Conservation (phyloP, 345 rosid species). For the Syzygium aqueum region DNA sequence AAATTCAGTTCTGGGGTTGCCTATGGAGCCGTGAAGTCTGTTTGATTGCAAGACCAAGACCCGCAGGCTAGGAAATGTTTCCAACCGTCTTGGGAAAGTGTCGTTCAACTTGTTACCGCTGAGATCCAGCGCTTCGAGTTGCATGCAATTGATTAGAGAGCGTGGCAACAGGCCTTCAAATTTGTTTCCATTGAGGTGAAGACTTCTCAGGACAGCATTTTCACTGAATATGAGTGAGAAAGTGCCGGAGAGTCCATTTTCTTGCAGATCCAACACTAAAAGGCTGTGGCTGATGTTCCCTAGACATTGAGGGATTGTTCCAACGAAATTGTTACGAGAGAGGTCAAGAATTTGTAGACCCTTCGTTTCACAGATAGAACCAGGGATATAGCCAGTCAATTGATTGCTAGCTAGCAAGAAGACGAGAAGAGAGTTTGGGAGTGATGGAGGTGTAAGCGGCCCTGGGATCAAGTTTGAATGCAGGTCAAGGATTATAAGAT, state of each 20-base stretch:
- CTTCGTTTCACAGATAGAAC: background rate
- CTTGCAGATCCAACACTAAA: slow-evolving; percentile 2
- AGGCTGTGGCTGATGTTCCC: background rate
- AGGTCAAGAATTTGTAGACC: background rate
- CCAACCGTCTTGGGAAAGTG: slow-evolving; percentile 11
- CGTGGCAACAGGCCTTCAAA: slow-evolving; percentile 13
- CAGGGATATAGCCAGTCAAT: too few species aligned
- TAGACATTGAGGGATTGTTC: slow-evolving; percentile 11
- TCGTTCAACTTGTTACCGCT: slow-evolving; percentile 7
- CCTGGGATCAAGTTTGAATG: too few species aligned
- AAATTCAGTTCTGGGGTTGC: background rate
- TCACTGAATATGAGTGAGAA: background rate
- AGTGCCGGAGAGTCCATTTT: slow-evolving; percentile 4
- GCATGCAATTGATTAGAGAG: slow-evolving; percentile 6
- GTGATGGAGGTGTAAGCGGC: too few species aligned
- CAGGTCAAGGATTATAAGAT: too few species aligned
- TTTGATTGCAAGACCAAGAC: slow-evolving; percentile 8
- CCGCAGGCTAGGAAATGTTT: background rate
- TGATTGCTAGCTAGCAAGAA: too few species aligned
- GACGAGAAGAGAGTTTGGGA: too few species aligned
- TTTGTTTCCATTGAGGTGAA: slow-evolving; percentile 6
- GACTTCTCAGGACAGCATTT: background rate
- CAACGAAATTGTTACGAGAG: slow-evolving; percentile 4
- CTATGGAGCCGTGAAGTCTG: background rate
- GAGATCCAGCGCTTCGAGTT: slow-evolving; percentile 2